Conservation (phyloP, 139 green algal genomes). For the Chlamydomonas applanata region DNA sequence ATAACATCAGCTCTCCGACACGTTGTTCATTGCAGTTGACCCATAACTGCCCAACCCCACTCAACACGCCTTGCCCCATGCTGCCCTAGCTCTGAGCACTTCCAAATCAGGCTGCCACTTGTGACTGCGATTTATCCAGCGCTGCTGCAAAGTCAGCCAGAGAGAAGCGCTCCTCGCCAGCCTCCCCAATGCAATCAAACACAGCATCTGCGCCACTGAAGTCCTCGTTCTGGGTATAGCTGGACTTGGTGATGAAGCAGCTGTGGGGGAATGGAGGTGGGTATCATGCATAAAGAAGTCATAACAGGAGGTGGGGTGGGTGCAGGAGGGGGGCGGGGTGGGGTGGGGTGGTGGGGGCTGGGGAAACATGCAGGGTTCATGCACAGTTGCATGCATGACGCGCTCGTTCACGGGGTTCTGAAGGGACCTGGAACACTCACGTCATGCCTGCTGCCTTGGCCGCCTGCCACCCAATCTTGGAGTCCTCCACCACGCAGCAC, state of each 20-base stretch:
- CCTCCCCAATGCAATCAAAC: conserved; percentile 84
- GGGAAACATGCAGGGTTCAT: no score
- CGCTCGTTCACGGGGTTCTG: no score
- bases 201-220: conserved; percentile 66
- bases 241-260: conserved; percentile 81
- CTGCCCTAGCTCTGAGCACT: no score
- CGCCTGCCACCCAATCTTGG: conserved; percentile 83
- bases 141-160: conserved; percentile 42
- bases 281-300: no score
- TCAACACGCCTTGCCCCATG: no score
- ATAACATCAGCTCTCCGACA: no score
- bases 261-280: conserved; percentile 17
- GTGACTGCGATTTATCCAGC: no score
- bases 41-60: no score
- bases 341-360: no score
- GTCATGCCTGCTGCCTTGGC: conserved; percentile 94
- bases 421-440: conserved; percentile 8
- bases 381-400: no score
- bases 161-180: conserved; percentile 70
- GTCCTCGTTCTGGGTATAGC: conserved; percentile 66
- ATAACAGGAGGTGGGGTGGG: neutral
- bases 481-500: conserved; percentile 90
- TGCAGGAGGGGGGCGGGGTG: neutral
- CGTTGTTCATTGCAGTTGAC: no score
- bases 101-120: no score